Base-by-base conservation (phyloP, 345 rosid species). In the Eutrema heterophyllum region DNA sequence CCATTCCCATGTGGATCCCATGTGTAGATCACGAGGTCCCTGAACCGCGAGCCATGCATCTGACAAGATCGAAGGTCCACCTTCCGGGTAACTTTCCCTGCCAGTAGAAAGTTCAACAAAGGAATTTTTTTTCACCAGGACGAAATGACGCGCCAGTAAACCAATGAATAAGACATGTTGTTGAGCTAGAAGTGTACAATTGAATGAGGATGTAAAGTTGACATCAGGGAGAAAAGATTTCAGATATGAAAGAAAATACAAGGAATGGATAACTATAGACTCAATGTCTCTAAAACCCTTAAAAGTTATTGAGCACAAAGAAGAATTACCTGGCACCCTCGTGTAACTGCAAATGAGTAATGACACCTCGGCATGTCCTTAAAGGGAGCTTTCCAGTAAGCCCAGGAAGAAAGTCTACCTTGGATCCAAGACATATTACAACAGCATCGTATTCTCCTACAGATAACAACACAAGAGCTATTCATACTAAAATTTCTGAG, bases 361-460 rank as follows among this genome's bases (percentile, higher is more conserved):
- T 80, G 62, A 89, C 89, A 38, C 97, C 98, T 74, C 98, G 81
- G 79, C 96, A 94, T 71, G 88, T 88, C 83, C 98, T 86, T 71
- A 91, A 79, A 54, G 96, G 96, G 75, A 94, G 93, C 81, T 72
- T 94, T 50, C 96, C 97, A 29, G 86, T 80, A 67, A 94, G 87
- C 77, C 87, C 88, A 0, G 88, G 83, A 62, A 91, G 85, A 81
- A 81, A 72, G 70, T 84, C 84, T 56, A 87, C 86, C 83, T 94
- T 84, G 71, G 97, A 91, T 73, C 98, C 97, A 32, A 91, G 72
- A 74, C 97, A 94, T 70, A 91, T 70, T 71, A 94, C 79, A 67
- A 86, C 92, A 14, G 86, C 93, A 81, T 94, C 91, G 69, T 91
- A 91, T 66, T 81, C 84, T 32, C 86, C 97, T 89, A 70, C 68